Evolutionary conservation across 2,329 filamentous ascomycete genomes (phyloP).

Genomic region (Botrytis tulipae): DNA sequence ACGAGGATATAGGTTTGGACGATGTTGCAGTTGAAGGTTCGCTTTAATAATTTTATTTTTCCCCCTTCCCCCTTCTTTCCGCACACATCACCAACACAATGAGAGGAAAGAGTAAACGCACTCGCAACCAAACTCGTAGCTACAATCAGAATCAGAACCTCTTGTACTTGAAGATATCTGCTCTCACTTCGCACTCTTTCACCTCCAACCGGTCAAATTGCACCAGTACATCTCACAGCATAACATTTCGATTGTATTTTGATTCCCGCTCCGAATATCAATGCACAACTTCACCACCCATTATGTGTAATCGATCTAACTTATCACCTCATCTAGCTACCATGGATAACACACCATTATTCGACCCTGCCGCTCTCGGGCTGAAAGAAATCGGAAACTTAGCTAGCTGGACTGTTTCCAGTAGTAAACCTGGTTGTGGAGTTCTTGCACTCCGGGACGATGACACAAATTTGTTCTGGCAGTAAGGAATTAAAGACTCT

Average conservation of each 20-base stretch:
- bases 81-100: neutral
- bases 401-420: constrained; percentile 79
- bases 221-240: neutral
- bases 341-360: constrained; percentile 41
- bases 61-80: neutral
- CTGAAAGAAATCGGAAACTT: constrained; percentile 84
- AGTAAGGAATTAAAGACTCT: constrained; percentile 51
- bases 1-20: constrained; percentile 21
- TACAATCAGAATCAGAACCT: neutral
- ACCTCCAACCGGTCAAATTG: neutral
- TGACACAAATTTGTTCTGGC: constrained; percentile 74
- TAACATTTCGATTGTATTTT: neutral
- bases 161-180: neutral
- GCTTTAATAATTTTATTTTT: constrained; percentile 2
- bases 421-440: constrained; percentile 76
- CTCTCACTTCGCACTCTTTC: neutral
- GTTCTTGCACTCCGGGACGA: constrained; percentile 74
- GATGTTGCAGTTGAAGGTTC: constrained; percentile 20
- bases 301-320: constrained; percentile 19
- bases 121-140: neutral
- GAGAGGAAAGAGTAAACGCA: neutral
- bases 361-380: constrained; percentile 51
- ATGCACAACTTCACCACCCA: neutral
- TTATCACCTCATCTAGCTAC: constrained; percentile 27
- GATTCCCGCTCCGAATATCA: neutral